Evolutionary conservation across 176 grass and related monocot species (phyloP), one percentile per base, ranked within the genome.

Genomic region (Thalia dealbata): DNA sequence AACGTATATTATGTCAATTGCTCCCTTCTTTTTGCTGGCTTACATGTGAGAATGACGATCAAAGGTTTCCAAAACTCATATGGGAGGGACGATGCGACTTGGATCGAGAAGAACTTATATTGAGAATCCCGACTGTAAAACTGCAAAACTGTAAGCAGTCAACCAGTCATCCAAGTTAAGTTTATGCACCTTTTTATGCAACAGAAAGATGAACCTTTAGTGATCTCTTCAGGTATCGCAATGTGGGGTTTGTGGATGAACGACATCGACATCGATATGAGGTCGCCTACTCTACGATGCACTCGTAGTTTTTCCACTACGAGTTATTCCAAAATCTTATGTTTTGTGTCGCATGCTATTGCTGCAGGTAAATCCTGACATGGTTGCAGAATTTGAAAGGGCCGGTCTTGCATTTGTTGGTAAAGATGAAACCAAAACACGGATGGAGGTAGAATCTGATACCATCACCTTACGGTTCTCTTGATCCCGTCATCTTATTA

Each of bases 71-170:
- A 93, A 81, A 88, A 99, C 95, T 50, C 95, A 99, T 54, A 93
- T 91, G 95, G 95, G 95, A 29, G 95, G 83, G 28, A 99, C 95
- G 62, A 93, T 99, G 95, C 90, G 85, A 50, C 90, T 99, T 75
- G 95, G 95, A 76, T 93, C 95, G 69, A 93, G 95, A 59, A 99
- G 87, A 71, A 99, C 95, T 44, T 83, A 79, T 80, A 93, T 99
- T 41, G 46, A 88, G 21, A 67, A 71, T 73, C 67, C 71, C 16
- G 85, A 78, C 76, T 91, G 87, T 83, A 93, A 87, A 87, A 83
- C 90, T 76, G 76, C 79, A 45, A 99, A 91, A 66, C 63, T 99
- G 95, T 99, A 87, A 93, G 95, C 65, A 71, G 64, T 25, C 65
- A 72, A 54, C 25, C 19, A 54, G 14, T 1, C 14, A 19, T 42